Base-by-base conservation (phyloP, 768 basidiomycete species). In the Jaapia argillacea region DNA sequence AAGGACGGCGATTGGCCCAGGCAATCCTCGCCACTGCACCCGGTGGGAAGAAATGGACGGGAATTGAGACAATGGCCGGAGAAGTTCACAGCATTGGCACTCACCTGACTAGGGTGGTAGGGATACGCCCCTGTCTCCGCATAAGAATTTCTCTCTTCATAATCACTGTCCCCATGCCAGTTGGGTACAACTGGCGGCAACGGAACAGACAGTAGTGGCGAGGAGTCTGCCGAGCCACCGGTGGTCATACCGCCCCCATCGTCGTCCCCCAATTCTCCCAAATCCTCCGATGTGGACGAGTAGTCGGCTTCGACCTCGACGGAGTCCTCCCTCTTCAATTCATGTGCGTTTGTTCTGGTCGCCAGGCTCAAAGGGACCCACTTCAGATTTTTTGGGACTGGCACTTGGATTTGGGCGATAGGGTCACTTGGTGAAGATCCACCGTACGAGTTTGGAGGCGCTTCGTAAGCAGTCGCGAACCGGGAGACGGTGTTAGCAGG, bases 381-480 rank as follows among this genome's bases (percentile, higher is more conserved):
- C 16, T 33, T 33, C 10, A 33, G 28, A 10, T 33, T 33, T 10
- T 33, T 33, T 10, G 28, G 28, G 10, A 33, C 16, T 16, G 10
- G 10, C 28, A 16, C 16, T 16, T 10, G 10, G 10, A 10, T 16
- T 10, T 33, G 28, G 10, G 28, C 28, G 28, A 16, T 33, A 16
- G 28, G 28, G n/a, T n/a, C n/a, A n/a, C n/a, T n/a, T n/a, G n/a
- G n/a, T n/a, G n/a, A n/a, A n/a, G n/a, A n/a, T n/a, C n/a, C n/a
- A n/a, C n/a, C n/a, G n/a, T 69, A 62, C 21, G 62, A 66, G 26
- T 72, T 64, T 44, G 72, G 50, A 38, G 71, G 69, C 26, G 63
- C 62, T 36, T 73, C 70, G 50, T 72, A 71, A 35, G 66, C 68
- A 21, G 72, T 58, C 31, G 54, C 63, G 57, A 60, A 69, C 16